A percentile compares a stretch with the other conserved stretches of the same genome.
Evolutionary conservation across 768 basidiomycete species (phyloP).

Genomic region (Fomitopsis pulvina): DNA sequence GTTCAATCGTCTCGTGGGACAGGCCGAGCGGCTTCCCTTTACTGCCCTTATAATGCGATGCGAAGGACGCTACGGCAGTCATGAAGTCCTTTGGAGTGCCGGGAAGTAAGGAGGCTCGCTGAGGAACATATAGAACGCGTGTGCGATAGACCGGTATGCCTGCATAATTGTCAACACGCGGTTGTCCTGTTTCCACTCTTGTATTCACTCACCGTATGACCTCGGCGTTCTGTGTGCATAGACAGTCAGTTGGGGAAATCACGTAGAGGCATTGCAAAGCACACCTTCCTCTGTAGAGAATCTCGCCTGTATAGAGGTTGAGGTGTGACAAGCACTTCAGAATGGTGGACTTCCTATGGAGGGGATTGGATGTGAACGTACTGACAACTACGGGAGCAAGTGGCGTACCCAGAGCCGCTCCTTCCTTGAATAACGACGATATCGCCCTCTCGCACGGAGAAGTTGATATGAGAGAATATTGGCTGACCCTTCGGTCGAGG

Average conservation of each 20-base stretch:
- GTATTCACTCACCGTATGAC: conserved; percentile 34
- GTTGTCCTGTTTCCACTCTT: background rate
- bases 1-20: conserved; percentile 34
- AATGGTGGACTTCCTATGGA: conserved; percentile 59
- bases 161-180: conserved; percentile 18
- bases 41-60: conserved; percentile 31
- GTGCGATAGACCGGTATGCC: conserved; percentile 77
- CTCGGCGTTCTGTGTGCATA: conserved; percentile 37
- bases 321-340: conserved; percentile 83
- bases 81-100: conserved; percentile 76
- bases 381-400: background rate
- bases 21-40: background rate
- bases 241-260: background rate
- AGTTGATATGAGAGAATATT: conserved; percentile 55
- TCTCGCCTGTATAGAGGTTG: conserved; percentile 58
- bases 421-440: conserved; percentile 73
- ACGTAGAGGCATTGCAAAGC: background rate
- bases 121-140: conserved; percentile 79
- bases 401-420: conserved; percentile 63
- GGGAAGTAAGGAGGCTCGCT: conserved; percentile 80
- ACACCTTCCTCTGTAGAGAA: conserved; percentile 64
- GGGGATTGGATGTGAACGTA: background rate
- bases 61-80: conserved; percentile 44
- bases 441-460: conserved; percentile 65
- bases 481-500: conserved; percentile 36